Base-by-base conservation (phyloP, 805 yeast genomes). In the Teunomyces panamensis region DNA sequence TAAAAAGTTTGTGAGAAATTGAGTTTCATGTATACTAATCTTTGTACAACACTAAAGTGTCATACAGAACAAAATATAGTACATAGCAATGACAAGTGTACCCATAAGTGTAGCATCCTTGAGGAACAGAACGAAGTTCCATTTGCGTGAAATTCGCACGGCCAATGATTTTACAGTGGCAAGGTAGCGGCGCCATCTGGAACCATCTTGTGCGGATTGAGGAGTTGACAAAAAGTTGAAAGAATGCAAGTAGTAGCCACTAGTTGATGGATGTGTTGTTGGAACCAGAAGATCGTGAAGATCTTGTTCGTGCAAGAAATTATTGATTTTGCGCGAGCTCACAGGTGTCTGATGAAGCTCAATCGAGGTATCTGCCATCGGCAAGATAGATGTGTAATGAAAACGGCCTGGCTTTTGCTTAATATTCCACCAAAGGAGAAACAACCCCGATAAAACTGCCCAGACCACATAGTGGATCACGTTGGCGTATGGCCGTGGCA, bases 401-500 rank as follows among this genome's bases (percentile, higher is more conserved):
- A 56, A 57, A 32, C 69, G 51, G 4, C 57, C 49, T 10, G 63
- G 51, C 42, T 63, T 57, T 43, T 60, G 67, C 45, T 58, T 61
- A 39, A 63, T 43, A 47, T 67, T 62, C 64, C 68, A 68, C 45
- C 49, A 53, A 10, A 72, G 53, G 16, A 71, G 43, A 1, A 62
- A 24, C 0, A 65, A 27, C 0, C 64, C 73, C 16, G 69, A 62
- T 2, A 59, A 34, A 27, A 62, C 64, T 2, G 79, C 74, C 45
- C 69, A 55, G 4, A 59, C 41, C 2, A 72, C 63, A 54, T 78
- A 78, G 45, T 62, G 50, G 9, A 58, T 51, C 1, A 76, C 63
- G 48, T 75, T 75, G 30, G 63, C 47, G 53, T 77, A 77, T 4
- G 83, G 82, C 5, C 64, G 64, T 4, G 77, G 79, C 30, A 75